Evolutionary conservation across 2,329 filamentous ascomycete species (phyloP).

Genomic region (Neodidymelliopsis sp.): DNA sequence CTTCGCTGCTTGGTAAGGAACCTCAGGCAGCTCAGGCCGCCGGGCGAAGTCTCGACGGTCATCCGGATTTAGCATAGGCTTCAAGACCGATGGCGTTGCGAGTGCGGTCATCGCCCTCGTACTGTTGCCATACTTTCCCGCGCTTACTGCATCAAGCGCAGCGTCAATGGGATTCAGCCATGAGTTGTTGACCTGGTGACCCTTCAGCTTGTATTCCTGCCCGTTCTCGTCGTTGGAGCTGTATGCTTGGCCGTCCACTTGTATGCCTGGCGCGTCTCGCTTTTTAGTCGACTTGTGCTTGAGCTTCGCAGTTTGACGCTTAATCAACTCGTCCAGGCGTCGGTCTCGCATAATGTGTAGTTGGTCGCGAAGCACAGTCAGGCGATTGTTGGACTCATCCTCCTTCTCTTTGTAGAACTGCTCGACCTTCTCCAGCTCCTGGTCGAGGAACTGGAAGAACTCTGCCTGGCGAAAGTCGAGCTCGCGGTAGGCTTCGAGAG

Average conservation of each 20-base stretch:
- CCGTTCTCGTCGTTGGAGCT: slow-evolving; percentile 33
- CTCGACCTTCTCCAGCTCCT: slow-evolving; percentile 90
- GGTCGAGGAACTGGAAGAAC: slow-evolving; percentile 85
- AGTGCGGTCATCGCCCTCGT: slow-evolving; percentile 55
- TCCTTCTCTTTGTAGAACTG: slow-evolving; percentile 89
- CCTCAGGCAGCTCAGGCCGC: slow-evolving; percentile 56
- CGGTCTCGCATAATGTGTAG: slow-evolving; percentile 92
- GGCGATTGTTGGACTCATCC: slow-evolving; percentile 77
- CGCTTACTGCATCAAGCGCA: slow-evolving; percentile 50
- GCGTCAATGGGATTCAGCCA: slow-evolving; percentile 52
- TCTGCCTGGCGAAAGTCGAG: slow-evolving; percentile 79
- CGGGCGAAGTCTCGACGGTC: slow-evolving; percentile 54
- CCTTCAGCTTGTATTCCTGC: slow-evolving; percentile 23
- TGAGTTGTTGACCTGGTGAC: slow-evolving; percentile 23
- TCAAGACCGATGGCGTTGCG: slow-evolving; percentile 52
- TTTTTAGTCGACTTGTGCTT: slow-evolving; percentile 36
- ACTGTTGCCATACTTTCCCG: slow-evolving; percentile 63
- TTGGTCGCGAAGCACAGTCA: slow-evolving; percentile 78
- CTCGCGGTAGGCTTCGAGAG: slow-evolving; percentile 65
- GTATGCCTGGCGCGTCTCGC: slow-evolving; percentile 19
- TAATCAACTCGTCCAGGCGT: slow-evolving; percentile 74
- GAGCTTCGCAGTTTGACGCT: slow-evolving; percentile 51
- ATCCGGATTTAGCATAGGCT: slow-evolving; percentile 40
- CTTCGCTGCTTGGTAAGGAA: slow-evolving; percentile 88
- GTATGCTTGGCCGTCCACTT: slow-evolving; percentile 27